Evolutionary conservation across 1,139 yeast species (phyloP).

Genomic region (Hemisphaericaspora xylanilytica): DNA sequence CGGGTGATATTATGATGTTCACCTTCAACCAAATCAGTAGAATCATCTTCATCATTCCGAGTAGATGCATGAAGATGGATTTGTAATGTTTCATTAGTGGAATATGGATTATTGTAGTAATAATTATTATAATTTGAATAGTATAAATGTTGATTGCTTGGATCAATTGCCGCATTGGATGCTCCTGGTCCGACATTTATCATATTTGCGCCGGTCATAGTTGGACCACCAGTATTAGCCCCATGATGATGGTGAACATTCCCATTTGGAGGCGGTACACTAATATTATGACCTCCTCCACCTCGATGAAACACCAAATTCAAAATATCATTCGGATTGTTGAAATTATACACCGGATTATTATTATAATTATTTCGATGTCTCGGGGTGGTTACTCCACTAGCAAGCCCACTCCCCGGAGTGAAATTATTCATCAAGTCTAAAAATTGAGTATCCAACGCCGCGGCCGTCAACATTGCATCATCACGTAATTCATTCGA

Average conservation of each 20-base stretch:
- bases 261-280: constrained; percentile 7
- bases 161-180: constrained; percentile 27
- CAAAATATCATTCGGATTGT: constrained; percentile 31
- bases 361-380: constrained; percentile 8
- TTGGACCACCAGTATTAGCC: constrained; percentile 3
- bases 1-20: constrained; percentile 32
- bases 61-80: constrained; percentile 45
- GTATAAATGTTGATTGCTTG: constrained; percentile 35
- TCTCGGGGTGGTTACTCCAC: constrained; percentile 7
- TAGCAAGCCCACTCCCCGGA: constrained; percentile 3
- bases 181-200: constrained; percentile 23
- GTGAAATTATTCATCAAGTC: constrained; percentile 43
- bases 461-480: constrained; percentile 71
- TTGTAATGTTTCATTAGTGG: constrained; percentile 41
- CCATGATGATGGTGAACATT: constrained; percentile 8
- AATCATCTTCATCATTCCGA: constrained; percentile 26
- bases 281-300: constrained; percentile 23
- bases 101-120: constrained; percentile 44
- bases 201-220: constrained; percentile 17
- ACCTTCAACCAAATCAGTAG: constrained; percentile 39
- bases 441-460: constrained; percentile 56
- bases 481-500: constrained; percentile 70
- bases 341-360: constrained; percentile 11
- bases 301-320: constrained; percentile 55
- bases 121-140: constrained; percentile 43